These are phyloP conservation scores for Sporothrix mexicana DNA, from an alignment of 2,329 filamentous ascomycete genomes.

Conservation along the genomic window DNA sequence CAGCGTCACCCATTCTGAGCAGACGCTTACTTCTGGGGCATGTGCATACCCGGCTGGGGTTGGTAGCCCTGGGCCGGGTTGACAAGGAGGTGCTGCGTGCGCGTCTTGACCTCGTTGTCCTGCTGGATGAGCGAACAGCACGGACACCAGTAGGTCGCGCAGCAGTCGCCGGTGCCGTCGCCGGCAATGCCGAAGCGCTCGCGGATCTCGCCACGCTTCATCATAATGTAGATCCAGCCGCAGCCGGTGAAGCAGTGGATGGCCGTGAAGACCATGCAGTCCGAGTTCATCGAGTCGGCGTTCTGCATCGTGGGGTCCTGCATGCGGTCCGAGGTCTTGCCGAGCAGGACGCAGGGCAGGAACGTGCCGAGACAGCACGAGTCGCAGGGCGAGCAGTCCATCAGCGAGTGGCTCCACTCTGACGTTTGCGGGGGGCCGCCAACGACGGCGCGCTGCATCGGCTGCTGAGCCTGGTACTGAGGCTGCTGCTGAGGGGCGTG, in stretches of 20 bases:
- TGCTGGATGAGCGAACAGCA: conserved; percentile 65
- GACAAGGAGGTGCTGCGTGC: conserved; percentile 39
- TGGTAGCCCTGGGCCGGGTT: conserved; percentile 44
- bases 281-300: conserved; percentile 50
- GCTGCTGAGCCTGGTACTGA: conserved; percentile 31
- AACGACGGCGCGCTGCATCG: conserved; percentile 35
- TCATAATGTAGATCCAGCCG: conserved; percentile 56
- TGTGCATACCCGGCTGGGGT: conserved; percentile 43
- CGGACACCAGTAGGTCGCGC: conserved; percentile 58
- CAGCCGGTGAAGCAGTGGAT: conserved; percentile 50
- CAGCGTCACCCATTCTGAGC: background rate
- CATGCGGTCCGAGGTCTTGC: conserved; percentile 53
- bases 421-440: conserved; percentile 1
- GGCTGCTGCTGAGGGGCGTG: background rate
- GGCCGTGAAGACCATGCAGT: conserved; percentile 50
- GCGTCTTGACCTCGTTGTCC: conserved; percentile 57
- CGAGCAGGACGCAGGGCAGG: conserved; percentile 54
- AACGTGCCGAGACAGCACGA: conserved; percentile 50
- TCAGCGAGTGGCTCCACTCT: conserved; percentile 50
- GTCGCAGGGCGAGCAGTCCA: conserved; percentile 50
- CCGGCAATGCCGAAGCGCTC: conserved; percentile 60
- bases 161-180: conserved; percentile 56
- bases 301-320: conserved; percentile 51
- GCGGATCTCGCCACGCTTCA: conserved; percentile 61
- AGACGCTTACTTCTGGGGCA: conserved; percentile 37